Evolutionary conservation across 306 rosid species (phyloP).

Genomic region (Casuarina glauca): DNA sequence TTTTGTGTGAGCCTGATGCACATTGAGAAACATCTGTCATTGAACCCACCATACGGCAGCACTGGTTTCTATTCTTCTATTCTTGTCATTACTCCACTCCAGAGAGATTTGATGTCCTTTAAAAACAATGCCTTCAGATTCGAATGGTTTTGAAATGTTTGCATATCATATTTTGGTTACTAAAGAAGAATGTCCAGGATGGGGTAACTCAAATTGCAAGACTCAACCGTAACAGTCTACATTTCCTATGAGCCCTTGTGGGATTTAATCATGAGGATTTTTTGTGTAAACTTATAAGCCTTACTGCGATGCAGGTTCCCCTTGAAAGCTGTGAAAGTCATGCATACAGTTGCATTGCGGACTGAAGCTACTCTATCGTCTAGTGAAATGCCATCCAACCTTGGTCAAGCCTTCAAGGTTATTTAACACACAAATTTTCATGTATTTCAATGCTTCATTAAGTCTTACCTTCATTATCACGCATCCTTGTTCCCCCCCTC

Average conservation of each 20-base stretch:
- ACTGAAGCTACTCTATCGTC: slow-evolving; percentile 84
- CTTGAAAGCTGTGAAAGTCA: slow-evolving; percentile 88
- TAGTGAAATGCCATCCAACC: slow-evolving; percentile 76
- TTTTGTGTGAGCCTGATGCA: slow-evolving; percentile 1
- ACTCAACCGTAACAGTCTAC: slow-evolving; percentile 10
- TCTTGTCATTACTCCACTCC: neutral
- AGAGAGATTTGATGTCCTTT: neutral
- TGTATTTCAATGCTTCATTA: slow-evolving; percentile 1
- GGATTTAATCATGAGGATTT: neutral
- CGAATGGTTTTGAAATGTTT: neutral
- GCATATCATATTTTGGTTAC: neutral
- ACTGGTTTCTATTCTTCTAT: neutral
- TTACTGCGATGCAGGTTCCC: slow-evolving; percentile 62
- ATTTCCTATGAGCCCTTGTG: neutral
- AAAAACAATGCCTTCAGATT: neutral
- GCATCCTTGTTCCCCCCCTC: neutral
- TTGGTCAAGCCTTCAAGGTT: slow-evolving; percentile 96
- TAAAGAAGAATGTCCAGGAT: neutral
- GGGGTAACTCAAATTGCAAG: slow-evolving; percentile 9
- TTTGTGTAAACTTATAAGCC: slow-evolving; percentile 5
- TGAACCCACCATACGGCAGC: neutral
- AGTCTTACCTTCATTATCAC: neutral
- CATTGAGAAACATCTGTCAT: neutral
- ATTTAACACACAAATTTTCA: neutral
- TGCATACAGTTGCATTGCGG: slow-evolving; percentile 96